A percentile compares a stretch with the other conserved stretches of the same genome.
phyloP scores from a whole-genome alignment of 2,329 filamentous ascomycete species.

The Colletotrichum euphorbiae region DNA sequence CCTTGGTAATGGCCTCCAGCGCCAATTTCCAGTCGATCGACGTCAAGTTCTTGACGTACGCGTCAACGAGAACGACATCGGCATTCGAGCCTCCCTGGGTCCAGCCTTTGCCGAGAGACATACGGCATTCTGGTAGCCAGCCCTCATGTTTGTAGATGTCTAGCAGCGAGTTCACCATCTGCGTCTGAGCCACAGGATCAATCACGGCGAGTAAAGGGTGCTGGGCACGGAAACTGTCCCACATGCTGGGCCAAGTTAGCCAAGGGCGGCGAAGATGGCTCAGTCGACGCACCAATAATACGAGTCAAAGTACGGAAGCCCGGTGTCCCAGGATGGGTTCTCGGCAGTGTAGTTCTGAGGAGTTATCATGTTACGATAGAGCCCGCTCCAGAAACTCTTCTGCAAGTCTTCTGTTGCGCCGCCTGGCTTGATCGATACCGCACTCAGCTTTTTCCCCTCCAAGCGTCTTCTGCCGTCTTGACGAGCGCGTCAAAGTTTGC shows the following conservation, averaged over 20 bases:
- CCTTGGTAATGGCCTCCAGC: constrained; percentile 73
- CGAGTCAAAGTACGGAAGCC: constrained; percentile 73
- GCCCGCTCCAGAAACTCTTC: constrained; percentile 71
- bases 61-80: constrained; percentile 71
- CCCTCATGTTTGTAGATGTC: constrained; percentile 75
- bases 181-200: constrained; percentile 68
- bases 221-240: constrained; percentile 73
- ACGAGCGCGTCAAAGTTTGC: constrained; percentile 64
- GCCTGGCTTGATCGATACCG: constrained; percentile 61
- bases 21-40: constrained; percentile 70
- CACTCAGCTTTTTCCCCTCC: constrained; percentile 68
- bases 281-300: constrained; percentile 48
- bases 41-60: constrained; percentile 71
- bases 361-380: constrained; percentile 71
- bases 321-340: constrained; percentile 70
- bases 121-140: constrained; percentile 76
- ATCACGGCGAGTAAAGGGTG: constrained; percentile 73
- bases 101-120: constrained; percentile 74
- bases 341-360: constrained; percentile 76
- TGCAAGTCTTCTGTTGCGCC: constrained; percentile 64
- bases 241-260: constrained; percentile 55
- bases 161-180: constrained; percentile 72
- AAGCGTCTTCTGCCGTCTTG: constrained; percentile 61
- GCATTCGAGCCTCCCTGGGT: constrained; percentile 77
- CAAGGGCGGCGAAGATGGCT: neutral